These are phyloP conservation scores for Fusarium nisikadoi DNA, from an alignment of 2,329 filamentous ascomycete species.

Conservation along the genomic window DNA sequence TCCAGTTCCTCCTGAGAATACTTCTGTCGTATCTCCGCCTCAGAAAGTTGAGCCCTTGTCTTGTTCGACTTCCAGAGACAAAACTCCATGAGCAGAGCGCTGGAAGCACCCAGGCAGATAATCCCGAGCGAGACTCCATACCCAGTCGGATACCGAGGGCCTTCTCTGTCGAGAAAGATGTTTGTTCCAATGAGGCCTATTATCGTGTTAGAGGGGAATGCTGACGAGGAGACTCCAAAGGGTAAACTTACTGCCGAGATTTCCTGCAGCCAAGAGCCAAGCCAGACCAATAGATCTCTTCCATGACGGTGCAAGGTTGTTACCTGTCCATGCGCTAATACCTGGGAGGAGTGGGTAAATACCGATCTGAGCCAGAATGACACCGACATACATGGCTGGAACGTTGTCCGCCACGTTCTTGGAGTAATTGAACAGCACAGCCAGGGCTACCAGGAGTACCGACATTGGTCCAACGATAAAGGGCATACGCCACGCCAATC, in stretches of 20 bases:
- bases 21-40: conserved; percentile 11
- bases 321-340: conserved; percentile 38
- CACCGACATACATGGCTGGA: conserved; percentile 21
- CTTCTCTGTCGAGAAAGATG: conserved; percentile 51
- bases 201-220: neutral
- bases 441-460: conserved; percentile 46
- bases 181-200: conserved; percentile 49
- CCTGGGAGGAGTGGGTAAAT: conserved; percentile 49
- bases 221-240: neutral
- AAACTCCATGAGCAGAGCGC: conserved; percentile 27
- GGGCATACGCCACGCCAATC: conserved; percentile 52
- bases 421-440: conserved; percentile 49
- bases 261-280: conserved; percentile 36
- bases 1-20: conserved; percentile 31
- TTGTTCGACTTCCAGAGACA: conserved; percentile 27
- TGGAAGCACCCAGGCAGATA: conserved; percentile 17
- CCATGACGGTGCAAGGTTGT: conserved; percentile 40
- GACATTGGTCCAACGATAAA: conserved; percentile 49
- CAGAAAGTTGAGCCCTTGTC: neutral
- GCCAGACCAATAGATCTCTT: conserved; percentile 43
- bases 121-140: conserved; percentile 50
- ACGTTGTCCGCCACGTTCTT: conserved; percentile 52
- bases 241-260: conserved; percentile 36
- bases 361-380: conserved; percentile 33
- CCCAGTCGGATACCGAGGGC: conserved; percentile 50